Evolutionary conservation across 2,329 filamentous ascomycete genomes (phyloP), one percentile per base, ranked within the genome.

Genomic region (Colletotrichum cereale): DNA sequence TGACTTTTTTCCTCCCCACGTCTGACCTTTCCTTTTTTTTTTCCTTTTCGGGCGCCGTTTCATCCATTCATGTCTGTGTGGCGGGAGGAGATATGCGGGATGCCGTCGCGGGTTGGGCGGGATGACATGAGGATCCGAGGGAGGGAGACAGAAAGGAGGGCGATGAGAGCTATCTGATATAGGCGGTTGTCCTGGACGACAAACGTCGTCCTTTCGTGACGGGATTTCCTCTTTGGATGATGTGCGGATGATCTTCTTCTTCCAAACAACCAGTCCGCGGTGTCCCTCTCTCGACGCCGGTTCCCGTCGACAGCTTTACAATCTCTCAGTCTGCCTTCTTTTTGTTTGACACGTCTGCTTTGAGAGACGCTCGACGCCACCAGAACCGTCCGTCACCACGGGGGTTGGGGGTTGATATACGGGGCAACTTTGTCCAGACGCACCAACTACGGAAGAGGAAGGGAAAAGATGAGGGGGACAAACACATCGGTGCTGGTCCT

Each of bases 381-480:
- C 48, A 38, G 26, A 5, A 2, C 16, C 11, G n/a, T 1, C 21
- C 7, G 18, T 10, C 36, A 14, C 21, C 8, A 26, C 24, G 34
- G 24, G 16, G 16, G 12, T 14, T 31, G 34, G 24, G 16, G 16
- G 12, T 14, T 31, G 10, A 29, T 7, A 26, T 16, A 47, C 21
- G 44, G 18, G 11, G 3, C n/a, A 36, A 14, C 7, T 2, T 14
- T 26, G 24, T 36, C 14, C 34, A 12, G 26, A 18, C 6, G 3
- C 16, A 1, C 5, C 18, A 10, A 16, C 26, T 38, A 10, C n/a
- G n/a, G 14, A 55, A 34, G 5, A 31, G 44, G 44, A 14, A 1
- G n/a, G n/a, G 24, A 7, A 38, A 21, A 5, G 14, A 74, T 64
- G 40, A 83, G 80, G 79, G 81, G 76, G 73, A 40, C 72, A 14